phyloP scores from a whole-genome alignment of 331 rosid genomes.

The Malus hybrid region DNA sequence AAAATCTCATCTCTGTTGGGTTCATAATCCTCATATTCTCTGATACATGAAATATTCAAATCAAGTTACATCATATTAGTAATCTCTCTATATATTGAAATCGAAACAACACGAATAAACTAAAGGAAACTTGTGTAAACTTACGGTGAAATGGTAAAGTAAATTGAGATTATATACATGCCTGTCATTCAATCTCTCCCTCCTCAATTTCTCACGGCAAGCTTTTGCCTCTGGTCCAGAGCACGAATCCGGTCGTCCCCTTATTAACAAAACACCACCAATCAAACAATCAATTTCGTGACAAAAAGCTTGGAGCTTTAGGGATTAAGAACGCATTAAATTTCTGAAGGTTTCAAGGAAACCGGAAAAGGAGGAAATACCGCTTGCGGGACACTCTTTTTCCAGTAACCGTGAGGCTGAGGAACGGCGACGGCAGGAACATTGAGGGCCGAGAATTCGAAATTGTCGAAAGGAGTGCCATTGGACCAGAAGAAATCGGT shows the following conservation, averaged over 20 bases:
- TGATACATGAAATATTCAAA: too few relatives aligned
- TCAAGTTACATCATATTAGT: too few relatives aligned
- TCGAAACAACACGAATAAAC: too few relatives aligned
- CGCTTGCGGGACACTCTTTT: constrained; percentile 43
- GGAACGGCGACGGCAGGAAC: constrained; percentile 4
- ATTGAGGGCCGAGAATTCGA: constrained; percentile 28
- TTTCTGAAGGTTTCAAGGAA: neutral
- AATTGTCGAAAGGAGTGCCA: constrained; percentile 20
- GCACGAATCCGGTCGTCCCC: constrained; percentile 51
- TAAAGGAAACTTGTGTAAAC: too few relatives aligned
- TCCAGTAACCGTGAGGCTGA: constrained; percentile 12
- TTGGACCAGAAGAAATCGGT: constrained; percentile 47
- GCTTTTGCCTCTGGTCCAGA: constrained; percentile 55
- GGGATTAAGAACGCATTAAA: neutral
- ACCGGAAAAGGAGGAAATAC: constrained; percentile 17
- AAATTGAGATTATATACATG: constrained; percentile 6
- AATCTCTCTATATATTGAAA: too few relatives aligned
- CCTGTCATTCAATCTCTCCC: constrained; percentile 69
- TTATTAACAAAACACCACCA: neutral
- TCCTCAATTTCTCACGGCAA: constrained; percentile 71
- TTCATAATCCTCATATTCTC: too few relatives aligned
- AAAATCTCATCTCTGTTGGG: too few relatives aligned
- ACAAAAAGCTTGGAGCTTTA: neutral
- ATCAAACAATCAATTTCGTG: too few relatives aligned
- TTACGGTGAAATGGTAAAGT: too few relatives aligned